Evolutionary conservation across 2,329 filamentous ascomycete genomes (phyloP), one percentile per base, ranked within the genome.

Genomic region (Emydomyces testavorans): DNA sequence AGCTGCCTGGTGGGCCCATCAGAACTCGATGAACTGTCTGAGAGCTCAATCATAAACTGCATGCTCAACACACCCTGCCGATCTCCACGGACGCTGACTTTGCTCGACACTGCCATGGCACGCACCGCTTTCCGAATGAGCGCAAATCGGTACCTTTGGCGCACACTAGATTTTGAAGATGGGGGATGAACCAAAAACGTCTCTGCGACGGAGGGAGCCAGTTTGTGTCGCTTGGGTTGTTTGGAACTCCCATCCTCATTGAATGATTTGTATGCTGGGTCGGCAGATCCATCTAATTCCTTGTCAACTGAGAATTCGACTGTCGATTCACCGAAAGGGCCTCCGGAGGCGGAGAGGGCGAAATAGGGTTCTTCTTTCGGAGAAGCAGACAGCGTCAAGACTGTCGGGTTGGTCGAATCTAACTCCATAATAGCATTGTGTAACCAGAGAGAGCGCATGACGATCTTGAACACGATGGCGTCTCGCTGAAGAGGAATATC

Each of bases 41-140:
- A 86, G 35, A 89, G 74, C 61, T 95, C 87, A 13, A 98, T 82
- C 83, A 98, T 92, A 59, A 96, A 95, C 61, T 98, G 92, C 62
- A 96, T 69, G 65, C 86, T 95, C 54, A 98, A 66, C 24, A 98
- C 90, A 0, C 92, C 90, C 62, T 94, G 86, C 1, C 77, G 74
- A 65, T 98, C 92, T 0, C 87, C 83, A 13, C 92, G 76, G 52
- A 98, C 76, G 61, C 88, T 94, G 50, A 96, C 89, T 66, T 96
- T 98, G 59, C 78, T 89, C 3, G 89, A 87, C 31, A 88, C 78
- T 38, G 82, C 80, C 90, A 98, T 96, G n/a, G 92, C 90, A 54
- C 90, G 82, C 38, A 80, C 80, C 0, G 90, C 89, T 54, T 84
- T 83, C 63, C 85, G 88, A 61, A 98, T 74, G 45, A 94, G 77